These are phyloP conservation scores for Colletotrichum cordylinicola DNA, from an alignment of 2,329 filamentous ascomycete species.

Conservation along the genomic window DNA sequence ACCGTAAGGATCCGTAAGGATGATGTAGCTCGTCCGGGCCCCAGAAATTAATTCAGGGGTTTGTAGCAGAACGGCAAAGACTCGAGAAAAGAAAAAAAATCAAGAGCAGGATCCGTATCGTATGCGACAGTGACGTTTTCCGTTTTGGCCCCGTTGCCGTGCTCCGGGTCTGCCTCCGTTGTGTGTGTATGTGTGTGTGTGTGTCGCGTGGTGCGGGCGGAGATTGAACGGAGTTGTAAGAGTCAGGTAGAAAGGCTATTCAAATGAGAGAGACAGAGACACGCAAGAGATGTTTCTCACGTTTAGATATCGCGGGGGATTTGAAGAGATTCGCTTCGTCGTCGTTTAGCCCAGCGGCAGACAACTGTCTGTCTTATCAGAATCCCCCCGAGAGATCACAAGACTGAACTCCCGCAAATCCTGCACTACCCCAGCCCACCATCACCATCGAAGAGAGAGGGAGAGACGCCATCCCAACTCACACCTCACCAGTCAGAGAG, in stretches of 20 bases:
- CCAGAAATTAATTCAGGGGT: background rate
- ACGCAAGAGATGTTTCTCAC: background rate
- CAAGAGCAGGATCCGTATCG: background rate
- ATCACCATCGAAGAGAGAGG: background rate
- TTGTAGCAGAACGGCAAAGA: background rate
- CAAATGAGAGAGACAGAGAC: background rate
- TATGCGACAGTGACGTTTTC: background rate
- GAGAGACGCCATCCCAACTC: background rate
- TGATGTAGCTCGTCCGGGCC: slow-evolving; percentile 1
- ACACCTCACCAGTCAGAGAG: background rate
- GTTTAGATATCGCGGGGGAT: background rate
- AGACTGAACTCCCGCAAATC: background rate
- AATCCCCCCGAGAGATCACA: background rate
- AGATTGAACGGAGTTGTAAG: background rate
- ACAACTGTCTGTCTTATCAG: background rate
- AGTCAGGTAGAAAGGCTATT: background rate
- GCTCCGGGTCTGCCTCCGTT: background rate
- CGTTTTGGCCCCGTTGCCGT: background rate
- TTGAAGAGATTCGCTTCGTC: background rate
- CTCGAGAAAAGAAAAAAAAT: background rate
- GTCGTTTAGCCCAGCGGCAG: background rate
- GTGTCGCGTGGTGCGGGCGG: background rate
- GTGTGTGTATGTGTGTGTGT: background rate
- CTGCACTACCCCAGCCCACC: background rate
- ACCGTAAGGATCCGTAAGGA: slow-evolving; percentile 21